Conservation (phyloP, 495 filamentous ascomycete genomes). For the Penicillium pancosmium region DNA sequence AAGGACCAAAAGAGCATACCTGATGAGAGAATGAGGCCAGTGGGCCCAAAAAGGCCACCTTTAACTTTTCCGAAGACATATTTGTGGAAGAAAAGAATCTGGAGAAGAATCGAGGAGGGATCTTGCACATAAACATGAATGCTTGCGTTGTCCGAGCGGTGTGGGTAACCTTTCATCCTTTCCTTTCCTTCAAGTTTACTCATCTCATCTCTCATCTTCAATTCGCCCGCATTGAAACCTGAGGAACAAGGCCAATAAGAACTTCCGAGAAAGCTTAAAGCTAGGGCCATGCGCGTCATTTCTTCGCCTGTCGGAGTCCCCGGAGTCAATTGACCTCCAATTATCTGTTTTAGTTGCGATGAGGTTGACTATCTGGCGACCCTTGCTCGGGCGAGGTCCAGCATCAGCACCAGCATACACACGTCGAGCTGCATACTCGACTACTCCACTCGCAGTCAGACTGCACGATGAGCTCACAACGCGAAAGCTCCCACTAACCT, state of each 20-base stretch:
- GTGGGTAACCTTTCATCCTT: conserved; percentile 10
- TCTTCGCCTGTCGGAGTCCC: no score
- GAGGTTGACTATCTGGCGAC: not conserved
- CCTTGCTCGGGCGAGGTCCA: conserved; percentile 11
- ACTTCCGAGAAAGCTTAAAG: not conserved
- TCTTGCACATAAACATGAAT: not conserved
- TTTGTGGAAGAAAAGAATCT: not conserved
- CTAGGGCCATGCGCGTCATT: no score
- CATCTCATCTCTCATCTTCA: no score
- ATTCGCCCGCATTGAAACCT: conserved; percentile 13
- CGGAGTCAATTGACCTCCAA: not conserved
- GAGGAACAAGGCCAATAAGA: conserved; percentile 40
- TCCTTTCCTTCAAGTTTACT: no score
- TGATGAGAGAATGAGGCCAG: conserved; percentile 88
- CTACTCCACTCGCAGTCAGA: conserved; percentile 28
- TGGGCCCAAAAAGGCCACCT: conserved; percentile 84
- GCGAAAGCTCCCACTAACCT: conserved; percentile 56
- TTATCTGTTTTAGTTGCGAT: not conserved
- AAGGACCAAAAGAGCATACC: conserved; percentile 47
- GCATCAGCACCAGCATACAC: not conserved
- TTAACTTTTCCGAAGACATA: conserved; percentile 28
- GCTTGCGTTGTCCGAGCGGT: conserved; percentile 20
- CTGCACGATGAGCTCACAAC: conserved; percentile 40
- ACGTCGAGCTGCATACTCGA: not conserved
- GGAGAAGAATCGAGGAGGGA: not conserved